These are phyloP conservation scores for Larix sibirica DNA, from an alignment of 83 land plant species.

Conservation along the genomic window DNA sequence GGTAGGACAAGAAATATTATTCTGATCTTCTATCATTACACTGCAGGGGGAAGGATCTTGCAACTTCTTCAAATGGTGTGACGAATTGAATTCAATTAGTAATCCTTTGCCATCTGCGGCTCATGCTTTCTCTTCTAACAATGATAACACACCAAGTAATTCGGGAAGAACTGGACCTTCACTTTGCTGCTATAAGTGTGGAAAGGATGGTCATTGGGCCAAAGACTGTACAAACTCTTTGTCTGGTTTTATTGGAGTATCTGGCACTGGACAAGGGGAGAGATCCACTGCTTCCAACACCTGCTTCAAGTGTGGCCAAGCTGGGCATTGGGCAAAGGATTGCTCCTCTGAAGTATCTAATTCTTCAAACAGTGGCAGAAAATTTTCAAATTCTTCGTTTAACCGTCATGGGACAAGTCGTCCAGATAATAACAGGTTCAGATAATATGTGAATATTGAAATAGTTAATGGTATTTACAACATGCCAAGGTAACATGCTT, in stretches of 20 bases:
- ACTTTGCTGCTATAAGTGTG: constrained; percentile 12
- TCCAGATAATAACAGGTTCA: neutral
- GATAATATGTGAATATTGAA: neutral
- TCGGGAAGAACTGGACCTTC: constrained; percentile 1
- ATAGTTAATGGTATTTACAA: neutral
- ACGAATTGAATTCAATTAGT: neutral
- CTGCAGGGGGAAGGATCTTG: neutral
- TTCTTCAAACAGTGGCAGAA: neutral
- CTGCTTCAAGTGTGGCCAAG: constrained; percentile 8
- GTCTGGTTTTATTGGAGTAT: neutral
- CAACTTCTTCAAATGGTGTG: constrained; percentile 8
- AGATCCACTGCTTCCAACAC: neutral
- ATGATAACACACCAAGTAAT: neutral
- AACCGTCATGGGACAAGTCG: neutral
- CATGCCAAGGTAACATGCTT: neutral
- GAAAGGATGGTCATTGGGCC: constrained; percentile 6
- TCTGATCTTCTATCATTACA: too few relatives aligned
- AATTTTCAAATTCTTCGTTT: neutral
- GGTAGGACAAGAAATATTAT: too few relatives aligned
- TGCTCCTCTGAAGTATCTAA: neutral
- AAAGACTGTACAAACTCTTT: constrained; percentile 5
- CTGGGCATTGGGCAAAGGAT: constrained; percentile 6
- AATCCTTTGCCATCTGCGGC: neutral
- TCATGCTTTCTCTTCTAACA: neutral
- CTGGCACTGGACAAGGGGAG: neutral